These are phyloP conservation scores for Fomitopsis pulvina DNA, from an alignment of 768 basidiomycete genomes.

Conservation along the genomic window DNA sequence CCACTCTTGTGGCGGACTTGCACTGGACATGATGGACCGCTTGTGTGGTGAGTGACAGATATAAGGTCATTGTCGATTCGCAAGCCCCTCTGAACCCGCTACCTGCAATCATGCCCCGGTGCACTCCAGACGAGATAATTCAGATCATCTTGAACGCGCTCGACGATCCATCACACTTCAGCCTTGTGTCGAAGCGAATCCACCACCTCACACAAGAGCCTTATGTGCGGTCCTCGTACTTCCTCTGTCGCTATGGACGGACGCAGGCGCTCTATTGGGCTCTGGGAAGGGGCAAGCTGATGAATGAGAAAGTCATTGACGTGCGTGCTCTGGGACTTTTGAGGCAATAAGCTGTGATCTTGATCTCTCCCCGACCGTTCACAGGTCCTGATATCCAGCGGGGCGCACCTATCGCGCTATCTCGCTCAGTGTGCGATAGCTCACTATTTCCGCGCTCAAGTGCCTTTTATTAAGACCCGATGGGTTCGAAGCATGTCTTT, in stretches of 20 bases:
- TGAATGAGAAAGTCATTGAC: slow-evolving; percentile 62
- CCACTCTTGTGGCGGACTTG: neutral
- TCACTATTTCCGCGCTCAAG: slow-evolving; percentile 67
- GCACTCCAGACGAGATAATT: slow-evolving; percentile 52
- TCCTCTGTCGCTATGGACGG: slow-evolving; percentile 65
- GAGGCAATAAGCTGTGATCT: neutral
- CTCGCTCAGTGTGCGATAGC: slow-evolving; percentile 72
- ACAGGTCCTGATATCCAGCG: slow-evolving; percentile 68
- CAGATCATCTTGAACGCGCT: slow-evolving; percentile 71
- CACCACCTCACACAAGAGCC: slow-evolving; percentile 61
- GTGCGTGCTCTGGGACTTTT: slow-evolving; percentile 35
- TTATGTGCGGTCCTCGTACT: slow-evolving; percentile 73
- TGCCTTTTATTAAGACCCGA: slow-evolving; percentile 66
- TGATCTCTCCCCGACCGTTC: neutral
- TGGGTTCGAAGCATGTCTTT: slow-evolving; percentile 68
- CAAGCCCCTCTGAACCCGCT: neutral
- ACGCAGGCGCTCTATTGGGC: slow-evolving; percentile 70
- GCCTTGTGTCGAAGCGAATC: slow-evolving; percentile 51
- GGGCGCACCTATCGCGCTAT: slow-evolving; percentile 75
- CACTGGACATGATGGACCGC: slow-evolving; percentile 43
- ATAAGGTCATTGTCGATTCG: neutral
- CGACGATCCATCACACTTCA: slow-evolving; percentile 54
- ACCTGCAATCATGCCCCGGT: slow-evolving; percentile 1
- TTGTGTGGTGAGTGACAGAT: slow-evolving; percentile 50
- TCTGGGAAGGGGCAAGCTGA: slow-evolving; percentile 61